Evolutionary conservation across 2,329 filamentous ascomycete species (phyloP), one percentile per base, ranked within the genome.

Genomic region (Paecilomyces niveus): DNA sequence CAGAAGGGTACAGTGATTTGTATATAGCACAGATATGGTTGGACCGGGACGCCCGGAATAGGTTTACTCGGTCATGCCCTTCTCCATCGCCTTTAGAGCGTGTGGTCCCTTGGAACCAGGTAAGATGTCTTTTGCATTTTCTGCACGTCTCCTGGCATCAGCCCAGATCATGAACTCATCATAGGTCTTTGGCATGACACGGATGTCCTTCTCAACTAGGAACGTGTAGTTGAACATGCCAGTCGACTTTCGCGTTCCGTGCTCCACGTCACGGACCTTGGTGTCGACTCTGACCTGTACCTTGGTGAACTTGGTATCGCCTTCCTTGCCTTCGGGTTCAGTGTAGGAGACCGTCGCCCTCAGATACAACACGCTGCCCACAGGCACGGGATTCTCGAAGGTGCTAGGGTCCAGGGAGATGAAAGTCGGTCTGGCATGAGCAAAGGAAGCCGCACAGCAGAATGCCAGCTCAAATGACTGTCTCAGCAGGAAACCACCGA

Each of bases 201-300:
- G 81, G 53, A 89, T 78, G 64, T 87, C 82, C 66, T 80, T 83
- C 57, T 85, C 82, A 1, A 89, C 85, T 57, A 81, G 78, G 68
- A 89, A 89, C 0, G 88, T 90, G 68, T 90, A 90, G 65, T 89
- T 89, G 76, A 91, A 90, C 65, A 88, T 86, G 3, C 88, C 88
- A 0, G 88, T 90, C 2, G 86, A 82, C 67, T 84, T 86, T 24
- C 84, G 83, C 54, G 81, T 80, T 5, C 85, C 86, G 66, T 89
- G 86, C 72, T 89, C 87, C 31, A 90, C 85, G 67, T 90, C 84
- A 21, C 87, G 78, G 13, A 90, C 88, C 68, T 88, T 89, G 33
- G 85, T 86, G 68, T 89, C 86, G 13, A 90, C 85, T 7, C 87
- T 82, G 9, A 90, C 83, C 66, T 90, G 87, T 9, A 90, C 82